phyloP scores from a whole-genome alignment of 2,329 filamentous ascomycete species.

The Colletotrichum kahawae region DNA sequence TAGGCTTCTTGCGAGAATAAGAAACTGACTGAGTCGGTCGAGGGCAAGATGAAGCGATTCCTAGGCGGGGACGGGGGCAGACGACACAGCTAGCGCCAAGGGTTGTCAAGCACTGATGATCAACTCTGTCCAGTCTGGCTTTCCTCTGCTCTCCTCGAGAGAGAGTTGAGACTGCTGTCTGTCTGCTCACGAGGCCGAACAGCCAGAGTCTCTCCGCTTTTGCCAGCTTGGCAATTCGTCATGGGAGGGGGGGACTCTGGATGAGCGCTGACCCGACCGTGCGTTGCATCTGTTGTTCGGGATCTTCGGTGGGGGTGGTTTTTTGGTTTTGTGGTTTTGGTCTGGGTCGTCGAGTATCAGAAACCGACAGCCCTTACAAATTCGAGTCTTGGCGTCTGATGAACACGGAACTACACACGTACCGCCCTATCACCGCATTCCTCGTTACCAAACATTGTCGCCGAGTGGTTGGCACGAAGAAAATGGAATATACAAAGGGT shows the following conservation, averaged over 20 bases:
- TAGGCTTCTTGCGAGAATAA: neutral
- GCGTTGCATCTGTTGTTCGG: conserved; percentile 8
- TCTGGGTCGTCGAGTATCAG: conserved; percentile 4
- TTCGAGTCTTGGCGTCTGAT: conserved; percentile 13
- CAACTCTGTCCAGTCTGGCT: neutral
- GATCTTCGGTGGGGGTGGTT: neutral
- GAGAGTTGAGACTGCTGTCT: neutral
- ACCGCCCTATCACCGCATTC: neutral
- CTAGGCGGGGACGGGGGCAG: neutral
- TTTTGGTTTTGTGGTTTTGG: neutral
- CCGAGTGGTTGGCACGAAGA: neutral
- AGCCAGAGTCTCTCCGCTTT: neutral
- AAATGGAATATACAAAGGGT: neutral
- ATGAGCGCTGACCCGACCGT: conserved; percentile 2
- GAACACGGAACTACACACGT: neutral
- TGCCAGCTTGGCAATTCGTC: neutral
- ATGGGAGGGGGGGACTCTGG: neutral
- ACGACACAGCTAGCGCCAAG: neutral
- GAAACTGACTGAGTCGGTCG: neutral
- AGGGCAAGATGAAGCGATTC: neutral
- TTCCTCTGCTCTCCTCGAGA: neutral
- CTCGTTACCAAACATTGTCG: neutral
- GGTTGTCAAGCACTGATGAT: neutral
- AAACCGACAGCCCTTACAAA: neutral
- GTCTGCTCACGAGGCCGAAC: neutral